Percentiles rank a stretch among this genome's conserved stretches.
Conservation (phyloP, 345 rosid genomes). For the Gossypium herbaceum region DNA sequence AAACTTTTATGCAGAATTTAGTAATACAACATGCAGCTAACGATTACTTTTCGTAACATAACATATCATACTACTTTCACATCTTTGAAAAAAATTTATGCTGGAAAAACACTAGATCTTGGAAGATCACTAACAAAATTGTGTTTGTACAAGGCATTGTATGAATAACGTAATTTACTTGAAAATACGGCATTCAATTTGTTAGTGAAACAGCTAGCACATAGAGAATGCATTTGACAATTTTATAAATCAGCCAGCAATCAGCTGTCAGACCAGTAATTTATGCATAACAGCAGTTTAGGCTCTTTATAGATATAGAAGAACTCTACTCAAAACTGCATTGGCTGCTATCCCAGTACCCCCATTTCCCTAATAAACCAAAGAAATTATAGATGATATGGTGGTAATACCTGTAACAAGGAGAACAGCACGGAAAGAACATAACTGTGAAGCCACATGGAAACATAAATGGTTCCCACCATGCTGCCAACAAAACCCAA, state of each 20-base stretch:
- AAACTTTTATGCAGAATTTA: background rate
- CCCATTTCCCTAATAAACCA: background rate
- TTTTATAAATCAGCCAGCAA: background rate
- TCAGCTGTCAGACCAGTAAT: background rate
- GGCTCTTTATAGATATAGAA: background rate
- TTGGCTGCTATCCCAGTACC: background rate
- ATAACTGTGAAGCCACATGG: slow-evolving; percentile 70
- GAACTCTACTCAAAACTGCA: background rate
- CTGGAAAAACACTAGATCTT: background rate
- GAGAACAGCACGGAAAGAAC: slow-evolving; percentile 65
- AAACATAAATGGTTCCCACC: slow-evolving; percentile 66
- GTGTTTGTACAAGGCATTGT: too few species aligned
- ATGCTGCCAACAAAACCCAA: slow-evolving; percentile 50
- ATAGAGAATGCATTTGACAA: too few species aligned
- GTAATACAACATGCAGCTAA: background rate
- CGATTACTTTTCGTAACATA: background rate
- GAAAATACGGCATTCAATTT: background rate
- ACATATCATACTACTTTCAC: background rate
- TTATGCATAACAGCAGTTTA: background rate
- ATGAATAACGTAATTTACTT: too few species aligned
- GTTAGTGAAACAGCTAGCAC: too few species aligned
- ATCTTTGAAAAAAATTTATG: background rate
- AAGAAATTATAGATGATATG: background rate
- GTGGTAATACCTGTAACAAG: slow-evolving; percentile 50
- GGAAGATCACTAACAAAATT: background rate